Evolutionary conservation across 2,329 filamentous ascomycete species (phyloP).

Genomic region (Trichoderma breve): DNA sequence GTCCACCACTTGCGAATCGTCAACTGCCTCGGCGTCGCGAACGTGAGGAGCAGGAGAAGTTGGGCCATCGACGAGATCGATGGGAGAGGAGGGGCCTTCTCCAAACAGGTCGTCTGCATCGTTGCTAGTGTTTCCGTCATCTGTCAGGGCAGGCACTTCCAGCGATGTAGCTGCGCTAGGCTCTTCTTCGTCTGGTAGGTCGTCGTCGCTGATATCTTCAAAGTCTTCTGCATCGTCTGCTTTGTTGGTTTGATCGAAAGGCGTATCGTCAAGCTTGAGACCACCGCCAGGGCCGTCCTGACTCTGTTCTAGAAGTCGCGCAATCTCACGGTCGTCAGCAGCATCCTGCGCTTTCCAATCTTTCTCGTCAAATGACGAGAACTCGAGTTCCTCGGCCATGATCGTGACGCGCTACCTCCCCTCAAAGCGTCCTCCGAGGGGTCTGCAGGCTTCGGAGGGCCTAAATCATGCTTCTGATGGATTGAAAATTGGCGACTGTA

Average conservation of each 20-base stretch:
- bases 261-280: slow-evolving; percentile 43
- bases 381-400: slow-evolving; percentile 36
- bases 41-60: slow-evolving; percentile 46
- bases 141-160: slow-evolving; percentile 54
- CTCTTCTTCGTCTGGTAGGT: slow-evolving; percentile 79
- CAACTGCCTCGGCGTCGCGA: slow-evolving; percentile 39
- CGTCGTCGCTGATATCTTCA: slow-evolving; percentile 88
- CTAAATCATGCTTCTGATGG: slow-evolving; percentile 30
- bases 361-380: slow-evolving; percentile 36
- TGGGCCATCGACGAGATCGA: slow-evolving; percentile 41
- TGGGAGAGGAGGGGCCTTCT: slow-evolving; percentile 54
- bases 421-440: slow-evolving; percentile 28
- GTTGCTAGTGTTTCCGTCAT: slow-evolving; percentile 60
- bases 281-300: slow-evolving; percentile 40
- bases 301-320: slow-evolving; percentile 43
- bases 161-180: slow-evolving; percentile 41
- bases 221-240: slow-evolving; percentile 90
- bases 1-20: slow-evolving; percentile 35
- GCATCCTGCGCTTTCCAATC: slow-evolving; percentile 45
- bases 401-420: slow-evolving; percentile 27
- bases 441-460: slow-evolving; percentile 21
- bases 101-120: slow-evolving; percentile 69
- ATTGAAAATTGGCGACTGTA: not conserved
- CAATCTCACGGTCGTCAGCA: slow-evolving; percentile 49
- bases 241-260: slow-evolving; percentile 70